A percentile compares a stretch with the other conserved stretches of the same genome.
phyloP scores from a whole-genome alignment of 169 alveolate genomes.

The Babesia caballi region DNA sequence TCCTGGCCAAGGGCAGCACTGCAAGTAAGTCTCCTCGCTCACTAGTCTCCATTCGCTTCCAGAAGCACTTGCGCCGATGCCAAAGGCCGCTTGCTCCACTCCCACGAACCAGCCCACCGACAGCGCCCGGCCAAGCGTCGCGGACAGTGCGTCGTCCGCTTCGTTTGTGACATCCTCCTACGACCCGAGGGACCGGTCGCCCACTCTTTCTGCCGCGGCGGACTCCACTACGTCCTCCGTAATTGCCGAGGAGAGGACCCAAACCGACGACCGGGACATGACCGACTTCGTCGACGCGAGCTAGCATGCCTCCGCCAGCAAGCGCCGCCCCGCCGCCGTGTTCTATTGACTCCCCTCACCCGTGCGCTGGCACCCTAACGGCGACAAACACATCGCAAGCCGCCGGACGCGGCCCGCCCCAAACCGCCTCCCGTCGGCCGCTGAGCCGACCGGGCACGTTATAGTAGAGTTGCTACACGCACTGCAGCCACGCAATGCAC shows the following conservation, averaged over 20 bases:
- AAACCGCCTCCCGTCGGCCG: too few relatives aligned
- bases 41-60: not conserved
- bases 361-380: not conserved
- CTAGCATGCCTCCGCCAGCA: not conserved
- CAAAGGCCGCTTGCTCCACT: not conserved
- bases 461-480: not conserved
- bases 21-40: not conserved
- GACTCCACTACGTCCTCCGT: not conserved
- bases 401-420: too few relatives aligned
- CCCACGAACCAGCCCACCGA: not conserved
- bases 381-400: not conserved
- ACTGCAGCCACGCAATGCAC: not conserved
- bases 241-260: not conserved
- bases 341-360: too few relatives aligned
- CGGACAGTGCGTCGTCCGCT: not conserved
- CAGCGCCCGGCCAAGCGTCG: not conserved
- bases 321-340: not conserved
- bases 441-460: not conserved
- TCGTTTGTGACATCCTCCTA: not conserved
- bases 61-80: not conserved
- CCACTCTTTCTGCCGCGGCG: not conserved
- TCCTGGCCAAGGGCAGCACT: not conserved
- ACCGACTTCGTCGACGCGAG: slow-evolving; percentile 2
- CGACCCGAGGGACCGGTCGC: not conserved
- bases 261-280: not conserved